A percentile compares a stretch with the other conserved stretches of the same genome.
Evolutionary conservation across 169 alveolate species (phyloP).

Genomic region (Plasmodium chabaudi): DNA sequence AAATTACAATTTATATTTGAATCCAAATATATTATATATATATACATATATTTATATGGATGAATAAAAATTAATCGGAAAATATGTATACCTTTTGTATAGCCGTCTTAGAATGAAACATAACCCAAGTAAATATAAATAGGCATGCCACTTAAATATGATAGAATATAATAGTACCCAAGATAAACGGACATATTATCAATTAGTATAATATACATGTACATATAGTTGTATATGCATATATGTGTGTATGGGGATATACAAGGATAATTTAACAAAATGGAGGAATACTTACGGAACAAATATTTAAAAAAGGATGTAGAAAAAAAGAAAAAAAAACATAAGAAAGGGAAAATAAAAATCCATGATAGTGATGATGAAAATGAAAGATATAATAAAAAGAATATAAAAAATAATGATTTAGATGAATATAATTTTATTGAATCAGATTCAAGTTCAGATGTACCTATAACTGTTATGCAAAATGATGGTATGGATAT

Average conservation of each 20-base stretch:
- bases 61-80: no score
- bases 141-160: no score
- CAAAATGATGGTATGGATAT: slow-evolving; percentile 18
- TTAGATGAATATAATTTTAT: not conserved
- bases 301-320: slow-evolving; percentile 24
- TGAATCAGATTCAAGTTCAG: slow-evolving; percentile 46
- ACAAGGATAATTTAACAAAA: not conserved
- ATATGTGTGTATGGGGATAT: not conserved
- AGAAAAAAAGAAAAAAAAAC: slow-evolving; percentile 8
- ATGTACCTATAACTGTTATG: slow-evolving; percentile 39
- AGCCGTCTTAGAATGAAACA: no score
- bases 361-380: slow-evolving; percentile 60
- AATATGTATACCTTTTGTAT: no score
- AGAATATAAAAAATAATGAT: slow-evolving; percentile 1
- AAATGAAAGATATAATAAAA: not conserved
- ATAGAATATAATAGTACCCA: no score
- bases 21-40: no score
- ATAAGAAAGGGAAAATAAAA: slow-evolving; percentile 20
- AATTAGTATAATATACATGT: not conserved
- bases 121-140: no score
- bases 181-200: no score
- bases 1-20: no score
- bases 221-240: not conserved
- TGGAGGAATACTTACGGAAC: slow-evolving; percentile 54
- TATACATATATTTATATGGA: no score